Evolutionary conservation across 2,329 filamentous ascomycete genomes (phyloP).

Genomic region (Fusarium sp.): DNA sequence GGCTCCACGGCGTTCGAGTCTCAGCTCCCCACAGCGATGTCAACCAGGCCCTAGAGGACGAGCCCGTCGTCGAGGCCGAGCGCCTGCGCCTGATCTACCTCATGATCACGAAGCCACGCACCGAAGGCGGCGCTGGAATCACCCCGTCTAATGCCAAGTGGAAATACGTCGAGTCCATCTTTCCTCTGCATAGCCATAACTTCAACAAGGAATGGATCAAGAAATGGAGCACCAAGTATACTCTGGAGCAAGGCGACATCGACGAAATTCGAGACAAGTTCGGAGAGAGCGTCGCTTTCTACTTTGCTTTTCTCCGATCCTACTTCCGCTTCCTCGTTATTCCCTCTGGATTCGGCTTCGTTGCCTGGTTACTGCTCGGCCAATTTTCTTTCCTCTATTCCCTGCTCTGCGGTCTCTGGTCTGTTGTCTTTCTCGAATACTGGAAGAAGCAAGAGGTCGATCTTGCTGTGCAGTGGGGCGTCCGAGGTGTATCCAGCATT

Average conservation of each 20-base stretch:
- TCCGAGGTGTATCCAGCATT: slow-evolving; percentile 84
- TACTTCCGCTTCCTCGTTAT: slow-evolving; percentile 91
- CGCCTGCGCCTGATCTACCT: slow-evolving; percentile 89
- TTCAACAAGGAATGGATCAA: slow-evolving; percentile 84
- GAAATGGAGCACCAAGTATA: slow-evolving; percentile 78
- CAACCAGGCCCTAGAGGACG: slow-evolving; percentile 73
- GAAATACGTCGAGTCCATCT: slow-evolving; percentile 79
- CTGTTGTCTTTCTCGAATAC: slow-evolving; percentile 90
- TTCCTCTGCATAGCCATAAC: slow-evolving; percentile 81
- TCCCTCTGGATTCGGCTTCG: slow-evolving; percentile 81
- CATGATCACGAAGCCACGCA: slow-evolving; percentile 79
- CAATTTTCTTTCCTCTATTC: slow-evolving; percentile 88
- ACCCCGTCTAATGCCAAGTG: slow-evolving; percentile 77
- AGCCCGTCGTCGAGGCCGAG: slow-evolving; percentile 90
- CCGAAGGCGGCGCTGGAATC: slow-evolving; percentile 84
- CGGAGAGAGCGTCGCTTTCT: slow-evolving; percentile 89
- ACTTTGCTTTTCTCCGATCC: slow-evolving; percentile 92
- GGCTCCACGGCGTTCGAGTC: slow-evolving; percentile 88
- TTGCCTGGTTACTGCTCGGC: slow-evolving; percentile 85
- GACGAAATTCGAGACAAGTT: slow-evolving; percentile 81
- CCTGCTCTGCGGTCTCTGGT: slow-evolving; percentile 84
- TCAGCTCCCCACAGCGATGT: slow-evolving; percentile 82
- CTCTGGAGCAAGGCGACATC: slow-evolving; percentile 75
- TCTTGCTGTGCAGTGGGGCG: slow-evolving; percentile 88
- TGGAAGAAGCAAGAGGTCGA: slow-evolving; percentile 96